These are phyloP conservation scores for Microbotryum intermedium DNA, from an alignment of 1,284 basidiomycete genomes.

Conservation along the genomic window DNA sequence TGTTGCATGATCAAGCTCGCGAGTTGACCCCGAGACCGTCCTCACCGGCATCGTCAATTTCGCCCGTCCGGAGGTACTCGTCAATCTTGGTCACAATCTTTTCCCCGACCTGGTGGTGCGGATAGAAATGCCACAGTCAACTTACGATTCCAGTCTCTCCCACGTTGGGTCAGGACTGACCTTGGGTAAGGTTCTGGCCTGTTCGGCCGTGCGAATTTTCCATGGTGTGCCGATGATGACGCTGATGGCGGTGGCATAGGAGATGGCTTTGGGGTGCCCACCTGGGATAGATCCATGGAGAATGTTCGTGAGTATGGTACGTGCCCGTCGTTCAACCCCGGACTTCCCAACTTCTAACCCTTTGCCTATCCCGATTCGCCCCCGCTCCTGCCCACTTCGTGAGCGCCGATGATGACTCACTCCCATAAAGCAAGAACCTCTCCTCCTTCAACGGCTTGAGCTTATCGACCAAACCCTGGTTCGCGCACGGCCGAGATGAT, in stretches of 20 bases:
- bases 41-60: constrained; percentile 49
- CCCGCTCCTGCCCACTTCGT: too few species aligned
- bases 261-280: constrained; percentile 4
- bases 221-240: constrained; percentile 29
- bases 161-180: background rate
- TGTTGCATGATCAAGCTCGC: too few species aligned
- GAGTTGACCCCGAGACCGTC: too few species aligned
- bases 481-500: constrained; percentile 16
- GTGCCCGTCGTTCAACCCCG: too few species aligned
- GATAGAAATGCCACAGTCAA: background rate
- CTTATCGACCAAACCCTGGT: constrained; percentile 17
- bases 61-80: constrained; percentile 52
- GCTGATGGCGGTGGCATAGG: constrained; percentile 24
- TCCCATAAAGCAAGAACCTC: constrained; percentile 12
- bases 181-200: constrained; percentile 17
- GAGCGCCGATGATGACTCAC: too few species aligned
- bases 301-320: background rate
- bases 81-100: constrained; percentile 46
- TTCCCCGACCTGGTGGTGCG: constrained; percentile 11
- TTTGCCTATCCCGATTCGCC: too few species aligned
- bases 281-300: constrained; percentile 4
- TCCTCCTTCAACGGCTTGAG: constrained; percentile 1
- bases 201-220: constrained; percentile 17
- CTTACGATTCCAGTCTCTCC: background rate
- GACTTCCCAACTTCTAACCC: too few species aligned